Evolutionary conservation across 1,139 yeast genomes (phyloP).

Genomic region (Lodderomyces elongisporus): DNA sequence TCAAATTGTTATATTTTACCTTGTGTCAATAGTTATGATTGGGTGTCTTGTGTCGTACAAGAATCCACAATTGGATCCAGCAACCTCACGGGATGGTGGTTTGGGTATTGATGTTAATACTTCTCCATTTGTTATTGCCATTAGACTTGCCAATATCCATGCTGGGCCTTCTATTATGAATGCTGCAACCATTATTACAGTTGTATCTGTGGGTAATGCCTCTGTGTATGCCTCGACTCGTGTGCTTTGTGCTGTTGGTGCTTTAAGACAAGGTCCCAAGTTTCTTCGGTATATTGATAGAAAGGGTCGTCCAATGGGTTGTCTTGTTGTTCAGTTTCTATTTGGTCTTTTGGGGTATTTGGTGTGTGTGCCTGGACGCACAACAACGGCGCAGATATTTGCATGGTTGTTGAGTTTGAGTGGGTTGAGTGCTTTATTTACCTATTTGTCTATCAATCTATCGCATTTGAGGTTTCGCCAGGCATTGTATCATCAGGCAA

Average conservation of each 20-base stretch:
- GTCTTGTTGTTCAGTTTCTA: conserved; percentile 19
- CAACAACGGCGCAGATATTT: conserved; percentile 16
- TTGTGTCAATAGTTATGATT: conserved; percentile 26
- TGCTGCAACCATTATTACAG: conserved; percentile 29
- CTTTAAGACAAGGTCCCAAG: conserved; percentile 30
- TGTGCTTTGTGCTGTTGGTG: conserved; percentile 32
- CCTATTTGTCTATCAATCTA: conserved; percentile 27
- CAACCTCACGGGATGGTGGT: conserved; percentile 10
- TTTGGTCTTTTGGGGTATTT: conserved; percentile 30
- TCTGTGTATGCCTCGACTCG: conserved; percentile 35
- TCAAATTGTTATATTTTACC: conserved; percentile 29
- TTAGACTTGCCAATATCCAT: conserved; percentile 25
- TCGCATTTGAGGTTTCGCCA: conserved; percentile 28
- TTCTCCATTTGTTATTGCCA: conserved; percentile 41
- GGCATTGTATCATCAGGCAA: conserved; percentile 24
- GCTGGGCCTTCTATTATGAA: conserved; percentile 32
- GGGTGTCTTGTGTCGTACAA: conserved; percentile 30
- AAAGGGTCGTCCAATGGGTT: conserved; percentile 33
- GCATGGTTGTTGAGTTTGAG: conserved; percentile 22
- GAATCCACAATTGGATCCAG: conserved; percentile 13
- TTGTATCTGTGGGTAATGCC: conserved; percentile 32
- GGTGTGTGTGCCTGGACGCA: conserved; percentile 25
- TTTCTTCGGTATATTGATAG: conserved; percentile 28
- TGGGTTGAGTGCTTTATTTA: conserved; percentile 22
- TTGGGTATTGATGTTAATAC: conserved; percentile 22